A percentile compares a stretch with the other conserved stretches of the same genome.
Evolutionary conservation across 257 asterid genomes (phyloP).

Genomic region (Sherardia arvensis): DNA sequence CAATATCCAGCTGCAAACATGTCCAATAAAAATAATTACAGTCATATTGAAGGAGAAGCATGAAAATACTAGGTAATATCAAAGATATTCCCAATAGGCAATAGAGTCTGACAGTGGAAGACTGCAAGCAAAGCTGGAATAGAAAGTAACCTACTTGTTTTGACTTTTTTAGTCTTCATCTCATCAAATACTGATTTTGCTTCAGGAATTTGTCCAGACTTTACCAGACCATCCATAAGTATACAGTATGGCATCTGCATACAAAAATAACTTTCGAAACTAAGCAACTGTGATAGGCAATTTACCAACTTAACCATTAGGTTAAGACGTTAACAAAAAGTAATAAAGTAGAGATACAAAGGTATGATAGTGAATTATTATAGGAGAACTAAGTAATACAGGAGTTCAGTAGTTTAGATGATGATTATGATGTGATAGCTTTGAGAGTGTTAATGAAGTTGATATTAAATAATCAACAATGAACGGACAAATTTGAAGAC

Average conservation of each 20-base stretch:
- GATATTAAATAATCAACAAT: not conserved
- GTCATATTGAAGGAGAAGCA: not conserved
- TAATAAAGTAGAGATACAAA: not conserved
- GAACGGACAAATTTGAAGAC: not conserved
- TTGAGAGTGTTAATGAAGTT: not conserved
- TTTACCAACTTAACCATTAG: conserved; percentile 6
- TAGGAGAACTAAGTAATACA: not conserved
- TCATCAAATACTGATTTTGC: conserved; percentile 80
- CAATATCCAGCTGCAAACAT: conserved; percentile 70
- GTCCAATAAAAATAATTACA: conserved; percentile 8
- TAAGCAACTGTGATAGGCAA: not conserved
- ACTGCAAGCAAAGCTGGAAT: not conserved
- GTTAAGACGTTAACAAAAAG: not conserved
- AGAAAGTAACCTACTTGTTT: conserved; percentile 45
- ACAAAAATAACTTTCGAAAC: not conserved
- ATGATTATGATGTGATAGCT: not conserved
- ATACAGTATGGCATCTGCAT: conserved; percentile 89
- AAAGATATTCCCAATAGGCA: not conserved
- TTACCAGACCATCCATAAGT: conserved; percentile 91
- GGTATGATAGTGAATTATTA: not conserved
- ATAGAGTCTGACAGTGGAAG: not conserved
- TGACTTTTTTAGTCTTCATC: conserved; percentile 65
- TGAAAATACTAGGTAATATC: not conserved
- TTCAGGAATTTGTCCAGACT: conserved; percentile 65
- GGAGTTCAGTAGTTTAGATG: not conserved